Evolutionary conservation across 2,329 filamentous ascomycete species (phyloP).

Genomic region (Arthroderma sp.): DNA sequence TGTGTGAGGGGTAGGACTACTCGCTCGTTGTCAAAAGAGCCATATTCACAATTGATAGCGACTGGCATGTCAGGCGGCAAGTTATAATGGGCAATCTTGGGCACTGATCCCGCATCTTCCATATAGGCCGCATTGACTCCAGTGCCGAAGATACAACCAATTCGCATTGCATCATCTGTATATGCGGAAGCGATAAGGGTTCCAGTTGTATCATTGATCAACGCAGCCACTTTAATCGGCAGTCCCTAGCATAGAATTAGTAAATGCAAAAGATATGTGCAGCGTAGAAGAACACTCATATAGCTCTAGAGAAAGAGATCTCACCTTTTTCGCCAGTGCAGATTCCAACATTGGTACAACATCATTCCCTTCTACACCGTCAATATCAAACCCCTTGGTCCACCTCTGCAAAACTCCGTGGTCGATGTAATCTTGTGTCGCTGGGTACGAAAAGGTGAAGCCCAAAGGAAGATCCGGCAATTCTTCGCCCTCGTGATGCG

Average conservation of each 20-base stretch:
- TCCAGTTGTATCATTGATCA: slow-evolving; percentile 97
- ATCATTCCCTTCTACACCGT: slow-evolving; percentile 78
- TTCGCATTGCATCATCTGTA: slow-evolving; percentile 84
- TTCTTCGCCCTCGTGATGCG: slow-evolving; percentile 58
- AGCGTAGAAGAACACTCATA: slow-evolving; percentile 10
- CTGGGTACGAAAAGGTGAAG: slow-evolving; percentile 94
- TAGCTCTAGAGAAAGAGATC: slow-evolving; percentile 7
- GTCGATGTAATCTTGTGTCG: slow-evolving; percentile 84
- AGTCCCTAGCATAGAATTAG: slow-evolving; percentile 47
- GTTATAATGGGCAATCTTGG: slow-evolving; percentile 86
- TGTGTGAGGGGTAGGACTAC: slow-evolving; percentile 70
- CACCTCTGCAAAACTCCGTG: slow-evolving; percentile 85
- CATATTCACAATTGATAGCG: slow-evolving; percentile 97
- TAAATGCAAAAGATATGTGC: slow-evolving; percentile 1
- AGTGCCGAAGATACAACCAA: slow-evolving; percentile 96
- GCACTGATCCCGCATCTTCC: slow-evolving; percentile 80
- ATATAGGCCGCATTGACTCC: slow-evolving; percentile 98
- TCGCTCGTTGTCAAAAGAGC: slow-evolving; percentile 91
- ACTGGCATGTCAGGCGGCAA: slow-evolving; percentile 72
- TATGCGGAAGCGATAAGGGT: slow-evolving; percentile 94
- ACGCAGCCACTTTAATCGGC: slow-evolving; percentile 79
- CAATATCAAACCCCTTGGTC: slow-evolving; percentile 96
- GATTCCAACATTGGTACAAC: slow-evolving; percentile 79
- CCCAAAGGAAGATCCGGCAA: slow-evolving; percentile 57
- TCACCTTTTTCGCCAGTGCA: slow-evolving; percentile 55